phyloP scores from a whole-genome alignment of 768 basidiomycete species.

The Kwoniella dejecticola region DNA sequence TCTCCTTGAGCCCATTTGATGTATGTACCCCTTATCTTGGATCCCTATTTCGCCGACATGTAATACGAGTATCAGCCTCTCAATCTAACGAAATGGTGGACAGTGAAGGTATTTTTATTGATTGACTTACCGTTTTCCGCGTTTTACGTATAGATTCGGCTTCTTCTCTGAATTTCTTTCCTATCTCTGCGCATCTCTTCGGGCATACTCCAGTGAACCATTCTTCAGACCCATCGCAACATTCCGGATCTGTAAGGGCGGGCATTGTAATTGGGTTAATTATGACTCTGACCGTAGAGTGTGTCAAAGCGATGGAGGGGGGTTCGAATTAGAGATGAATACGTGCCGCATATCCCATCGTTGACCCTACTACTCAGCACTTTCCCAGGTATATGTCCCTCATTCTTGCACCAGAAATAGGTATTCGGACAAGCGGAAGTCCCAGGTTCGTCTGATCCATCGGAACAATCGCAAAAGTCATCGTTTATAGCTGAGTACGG shows the following conservation, averaged over 20 bases:
- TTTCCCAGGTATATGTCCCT: conserved; percentile 78
- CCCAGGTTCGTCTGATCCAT: conserved; percentile 97
- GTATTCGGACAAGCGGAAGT: conserved; percentile 76
- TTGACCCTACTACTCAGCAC: conserved; percentile 81
- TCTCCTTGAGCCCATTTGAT: conserved; percentile 85
- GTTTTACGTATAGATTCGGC: conserved; percentile 74
- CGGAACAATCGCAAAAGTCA: conserved; percentile 89
- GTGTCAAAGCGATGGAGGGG: conserved; percentile 14
- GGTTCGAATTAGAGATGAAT: neutral
- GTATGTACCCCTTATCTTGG: conserved; percentile 87
- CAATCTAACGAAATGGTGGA: no score
- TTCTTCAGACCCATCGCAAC: conserved; percentile 97
- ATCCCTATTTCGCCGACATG: conserved; percentile 78
- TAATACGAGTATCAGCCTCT: conserved; percentile 85
- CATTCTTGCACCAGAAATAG: conserved; percentile 80
- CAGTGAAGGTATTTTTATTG: no score
- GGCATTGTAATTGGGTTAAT: no score
- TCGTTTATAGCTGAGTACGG: conserved; percentile 83
- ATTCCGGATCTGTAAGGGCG: conserved; percentile 69
- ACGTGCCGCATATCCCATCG: conserved; percentile 89
- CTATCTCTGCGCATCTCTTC: conserved; percentile 74
- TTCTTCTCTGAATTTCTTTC: conserved; percentile 68
- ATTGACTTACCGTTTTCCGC: conserved; percentile 69
- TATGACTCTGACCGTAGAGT: no score
- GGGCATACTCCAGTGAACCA: conserved; percentile 69